Base-by-base conservation (phyloP, 2,329 filamentous ascomycete species). In the Talaromyces sp. region DNA sequence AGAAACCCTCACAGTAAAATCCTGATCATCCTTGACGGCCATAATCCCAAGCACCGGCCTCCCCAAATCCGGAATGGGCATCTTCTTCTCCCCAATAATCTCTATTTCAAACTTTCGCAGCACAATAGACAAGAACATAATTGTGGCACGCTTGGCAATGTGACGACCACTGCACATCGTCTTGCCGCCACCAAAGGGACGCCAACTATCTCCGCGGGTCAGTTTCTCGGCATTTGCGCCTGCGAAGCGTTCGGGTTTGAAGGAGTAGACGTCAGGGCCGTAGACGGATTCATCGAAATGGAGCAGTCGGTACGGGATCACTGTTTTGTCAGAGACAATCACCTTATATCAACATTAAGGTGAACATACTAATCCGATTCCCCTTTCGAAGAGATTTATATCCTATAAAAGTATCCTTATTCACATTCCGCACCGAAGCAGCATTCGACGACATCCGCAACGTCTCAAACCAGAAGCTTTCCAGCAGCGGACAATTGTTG, bases 151-250 rank as follows among this genome's bases (percentile, higher is more conserved):
- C 27, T 36, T 56, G 6, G 53, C 53, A 8, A 56, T 56, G n/a
- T 56, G 53, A n/a, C 53, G 53, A 36, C 53, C 53, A 56, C 53
- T 56, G 15, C 53, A 56, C 53, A 56, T 56, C 1, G 53, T 56
- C 19, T 56, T 56, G 5, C 53, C 53, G 4, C 53, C 53, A 15
- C 53, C 53, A 36, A 56, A 56, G 5, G 53, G 53, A 17, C 53
- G 53, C 53, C 53, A 56, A 17, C 27, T 56, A 22, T 56, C 53
- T 15, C 53, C 53, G 1, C 53, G 53, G 2, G 53, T 56, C 27
- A 56, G 17, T 56, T 56, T 56, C 53, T 56, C 53, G 27, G 53
- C 27, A 15, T 56, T 56, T 11, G 29, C 29, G 27, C 31, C 29
- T 36, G 31, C 29, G 6, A 56, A 56, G 17, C 53, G 53, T 22